Percentiles rank a stretch among this genome's conserved stretches.
Evolutionary conservation across 371 early-diverging fungal genomes (phyloP).

Genomic region (Coemansia linderi): DNA sequence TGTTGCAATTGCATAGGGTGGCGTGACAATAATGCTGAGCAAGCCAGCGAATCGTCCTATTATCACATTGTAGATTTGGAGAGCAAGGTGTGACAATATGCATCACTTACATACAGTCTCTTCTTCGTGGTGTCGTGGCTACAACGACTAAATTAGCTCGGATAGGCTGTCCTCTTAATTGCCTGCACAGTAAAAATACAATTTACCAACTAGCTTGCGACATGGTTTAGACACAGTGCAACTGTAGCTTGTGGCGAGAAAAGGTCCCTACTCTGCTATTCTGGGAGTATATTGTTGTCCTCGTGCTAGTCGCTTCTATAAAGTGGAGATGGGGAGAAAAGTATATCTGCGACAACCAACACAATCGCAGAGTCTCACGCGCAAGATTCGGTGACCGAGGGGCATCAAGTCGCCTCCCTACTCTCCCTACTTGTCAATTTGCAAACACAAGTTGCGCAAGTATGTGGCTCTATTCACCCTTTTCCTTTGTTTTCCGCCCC

Average conservation of each 20-base stretch:
- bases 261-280: conserved; percentile 3
- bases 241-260: background rate
- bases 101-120: background rate
- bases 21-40: background rate
- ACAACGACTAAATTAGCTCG: background rate
- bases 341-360: background rate
- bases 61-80: background rate
- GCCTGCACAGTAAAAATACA: background rate
- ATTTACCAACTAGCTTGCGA: background rate
- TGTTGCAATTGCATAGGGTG: background rate
- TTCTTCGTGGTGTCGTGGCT: background rate
- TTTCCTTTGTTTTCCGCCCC: background rate
- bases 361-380: background rate
- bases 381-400: background rate
- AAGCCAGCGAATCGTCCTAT: background rate
- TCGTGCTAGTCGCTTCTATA: background rate
- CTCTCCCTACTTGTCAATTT: background rate
- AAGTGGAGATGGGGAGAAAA: background rate
- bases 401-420: too few species aligned
- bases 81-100: background rate
- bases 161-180: background rate
- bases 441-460: background rate
- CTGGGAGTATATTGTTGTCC: background rate
- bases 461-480: conserved; percentile 3
- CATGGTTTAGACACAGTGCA: background rate